Conservation (phyloP, 176 grass and related monocot species). For the Oryza glaberrima region DNA sequence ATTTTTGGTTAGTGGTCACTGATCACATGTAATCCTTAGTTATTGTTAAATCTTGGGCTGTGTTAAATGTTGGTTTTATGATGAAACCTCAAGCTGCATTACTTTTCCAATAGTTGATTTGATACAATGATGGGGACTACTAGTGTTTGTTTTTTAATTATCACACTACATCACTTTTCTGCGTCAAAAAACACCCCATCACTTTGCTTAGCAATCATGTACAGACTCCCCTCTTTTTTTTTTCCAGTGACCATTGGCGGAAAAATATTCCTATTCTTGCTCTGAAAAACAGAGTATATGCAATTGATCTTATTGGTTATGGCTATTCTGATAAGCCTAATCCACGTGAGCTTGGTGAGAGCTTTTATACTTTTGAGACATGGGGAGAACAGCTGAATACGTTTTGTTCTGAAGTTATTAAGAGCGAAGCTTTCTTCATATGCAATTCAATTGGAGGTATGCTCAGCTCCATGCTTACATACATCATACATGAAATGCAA, state of each 20-base stretch:
- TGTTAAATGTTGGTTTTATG: not conserved
- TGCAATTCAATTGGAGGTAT: constrained; percentile 99
- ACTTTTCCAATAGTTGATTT: not conserved
- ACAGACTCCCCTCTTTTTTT: constrained; percentile 2
- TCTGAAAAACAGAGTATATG: constrained; percentile 62
- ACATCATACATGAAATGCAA: constrained; percentile 6
- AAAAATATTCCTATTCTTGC: constrained; percentile 88
- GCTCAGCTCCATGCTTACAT: constrained; percentile 10
- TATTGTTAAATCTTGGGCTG: not conserved
- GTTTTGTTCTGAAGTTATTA: constrained; percentile 82
- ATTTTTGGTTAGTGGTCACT: not conserved
- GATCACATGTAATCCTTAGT: not conserved
- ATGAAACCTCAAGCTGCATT: not conserved
- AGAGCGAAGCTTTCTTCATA: constrained; percentile 88
- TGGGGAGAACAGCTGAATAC: constrained; percentile 90
- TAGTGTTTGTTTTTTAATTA: not conserved
- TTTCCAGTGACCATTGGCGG: constrained; percentile 82
- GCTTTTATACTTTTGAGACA: constrained; percentile 96
- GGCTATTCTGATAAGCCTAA: constrained; percentile 97
- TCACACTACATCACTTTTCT: not conserved
- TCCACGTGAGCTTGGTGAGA: constrained; percentile 53
- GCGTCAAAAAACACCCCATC: not conserved
- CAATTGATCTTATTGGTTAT: constrained; percentile 94
- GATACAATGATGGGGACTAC: not conserved
- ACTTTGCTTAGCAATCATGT: not conserved